Conservation (phyloP, 768 basidiomycete species). For the Lactarius pseudohatsudake region DNA sequence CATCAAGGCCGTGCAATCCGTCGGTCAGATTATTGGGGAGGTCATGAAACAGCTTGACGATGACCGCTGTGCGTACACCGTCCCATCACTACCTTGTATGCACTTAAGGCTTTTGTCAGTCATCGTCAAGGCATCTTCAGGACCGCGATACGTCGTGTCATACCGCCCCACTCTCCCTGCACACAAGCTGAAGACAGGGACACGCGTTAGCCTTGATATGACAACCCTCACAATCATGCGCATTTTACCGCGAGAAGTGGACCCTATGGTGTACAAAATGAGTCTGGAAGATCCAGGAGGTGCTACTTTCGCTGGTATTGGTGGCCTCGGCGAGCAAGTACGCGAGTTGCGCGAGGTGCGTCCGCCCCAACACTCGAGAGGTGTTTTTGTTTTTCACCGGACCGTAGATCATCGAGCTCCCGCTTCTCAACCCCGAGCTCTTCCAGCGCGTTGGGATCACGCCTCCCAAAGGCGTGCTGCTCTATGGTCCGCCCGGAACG, state of each 20-base stretch:
- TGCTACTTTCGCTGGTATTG: slow-evolving; percentile 94
- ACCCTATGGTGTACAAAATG: slow-evolving; percentile 99
- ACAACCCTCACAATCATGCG: slow-evolving; percentile 99
- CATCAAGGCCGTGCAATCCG: slow-evolving; percentile 97
- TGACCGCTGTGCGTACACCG: slow-evolving; percentile 76
- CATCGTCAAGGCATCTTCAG: slow-evolving; percentile 98
- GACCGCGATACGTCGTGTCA: slow-evolving; percentile 97
- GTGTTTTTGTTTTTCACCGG: not conserved
- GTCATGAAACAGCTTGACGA: slow-evolving; percentile 98
- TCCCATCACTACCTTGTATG: not conserved
- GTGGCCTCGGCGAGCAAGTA: slow-evolving; percentile 94
- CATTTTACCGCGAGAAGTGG: slow-evolving; percentile 94
- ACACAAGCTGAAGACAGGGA: slow-evolving; percentile 87
- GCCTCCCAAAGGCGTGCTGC: slow-evolving; percentile 92
- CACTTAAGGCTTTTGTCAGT: slow-evolving; percentile 47
- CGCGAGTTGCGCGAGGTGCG: slow-evolving; percentile 90
- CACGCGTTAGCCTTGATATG: slow-evolving; percentile 98
- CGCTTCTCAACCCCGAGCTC: slow-evolving; percentile 89
- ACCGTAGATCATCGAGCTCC: slow-evolving; percentile 87
- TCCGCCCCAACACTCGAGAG: slow-evolving; percentile 13
- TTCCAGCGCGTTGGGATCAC: slow-evolving; percentile 95
- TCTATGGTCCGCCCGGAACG: slow-evolving; percentile 96
- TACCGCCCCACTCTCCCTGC: slow-evolving; percentile 92
- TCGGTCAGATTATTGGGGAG: slow-evolving; percentile 98
- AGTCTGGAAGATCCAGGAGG: slow-evolving; percentile 96